A percentile compares a stretch with the other conserved stretches of the same genome.
These are phyloP conservation scores for Thecaphora thlaspeos DNA, from an alignment of 1,284 basidiomycete species.

Conservation along the genomic window DNA sequence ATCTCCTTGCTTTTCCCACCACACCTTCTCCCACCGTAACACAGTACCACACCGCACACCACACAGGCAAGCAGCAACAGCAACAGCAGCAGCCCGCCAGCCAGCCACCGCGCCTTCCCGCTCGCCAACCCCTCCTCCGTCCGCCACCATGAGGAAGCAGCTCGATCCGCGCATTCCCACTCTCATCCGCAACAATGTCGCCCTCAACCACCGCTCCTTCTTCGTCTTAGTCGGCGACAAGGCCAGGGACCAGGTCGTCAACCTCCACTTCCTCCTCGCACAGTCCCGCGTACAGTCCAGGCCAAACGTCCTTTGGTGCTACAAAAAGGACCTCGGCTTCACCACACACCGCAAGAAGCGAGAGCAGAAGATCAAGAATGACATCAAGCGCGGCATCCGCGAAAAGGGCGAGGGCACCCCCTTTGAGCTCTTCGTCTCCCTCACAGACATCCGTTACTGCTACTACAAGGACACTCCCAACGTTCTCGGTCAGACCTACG, in stretches of 20 bases:
- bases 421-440: constrained; percentile 95
- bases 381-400: constrained; percentile 74
- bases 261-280: constrained; percentile 77
- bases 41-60: no score
- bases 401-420: constrained; percentile 91
- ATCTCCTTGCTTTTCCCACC: no score
- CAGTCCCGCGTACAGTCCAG: constrained; percentile 47
- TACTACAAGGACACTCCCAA: constrained; percentile 58
- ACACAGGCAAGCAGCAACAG: no score
- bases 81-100: no score
- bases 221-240: constrained; percentile 96
- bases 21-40: no score
- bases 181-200: constrained; percentile 86
- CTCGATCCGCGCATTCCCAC: constrained; percentile 84
- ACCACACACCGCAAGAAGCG: constrained; percentile 86
- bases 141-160: constrained; percentile 50
- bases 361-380: constrained; percentile 56
- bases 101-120: no score
- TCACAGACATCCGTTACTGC: constrained; percentile 94
- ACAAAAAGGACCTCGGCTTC: constrained; percentile 55
- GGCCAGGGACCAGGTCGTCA: constrained; percentile 92
- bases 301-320: constrained; percentile 54
- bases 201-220: constrained; percentile 81
- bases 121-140: no score
- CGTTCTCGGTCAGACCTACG: constrained; percentile 87